Evolutionary conservation across 225 moss, liverwort and hornwort species (phyloP).

Genomic region (Marchantia paleacea): DNA sequence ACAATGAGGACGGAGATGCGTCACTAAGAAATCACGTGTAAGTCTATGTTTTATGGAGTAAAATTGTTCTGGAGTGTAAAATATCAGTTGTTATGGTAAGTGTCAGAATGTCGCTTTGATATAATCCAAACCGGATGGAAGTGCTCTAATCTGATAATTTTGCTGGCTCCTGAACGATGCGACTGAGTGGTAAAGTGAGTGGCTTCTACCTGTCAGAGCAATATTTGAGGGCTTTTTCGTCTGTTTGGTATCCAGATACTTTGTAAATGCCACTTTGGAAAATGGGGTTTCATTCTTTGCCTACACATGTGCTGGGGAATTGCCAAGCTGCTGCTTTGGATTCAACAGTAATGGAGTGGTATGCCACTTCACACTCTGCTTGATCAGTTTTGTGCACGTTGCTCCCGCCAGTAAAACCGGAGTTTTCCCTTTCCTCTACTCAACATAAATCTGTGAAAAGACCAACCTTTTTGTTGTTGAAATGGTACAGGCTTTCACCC

Average conservation of each 20-base stretch:
- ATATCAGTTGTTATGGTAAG: too few species aligned
- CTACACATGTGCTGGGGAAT: slow-evolving; percentile 79
- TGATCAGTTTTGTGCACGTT: neutral
- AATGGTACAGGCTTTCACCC: slow-evolving; percentile 53
- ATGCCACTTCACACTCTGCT: neutral
- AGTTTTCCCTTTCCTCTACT: too few species aligned
- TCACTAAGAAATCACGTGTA: slow-evolving; percentile 63
- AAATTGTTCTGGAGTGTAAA: too few species aligned
- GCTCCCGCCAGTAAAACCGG: too few species aligned
- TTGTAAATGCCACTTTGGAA: slow-evolving; percentile 60
- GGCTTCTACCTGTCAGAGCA: neutral
- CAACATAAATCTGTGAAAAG: neutral
- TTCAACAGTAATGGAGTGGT: slow-evolving; percentile 78
- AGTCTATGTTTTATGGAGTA: too few species aligned
- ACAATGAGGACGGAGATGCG: slow-evolving; percentile 74
- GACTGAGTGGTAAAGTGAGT: neutral
- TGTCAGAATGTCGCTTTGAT: too few species aligned
- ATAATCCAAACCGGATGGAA: too few species aligned
- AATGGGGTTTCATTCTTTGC: slow-evolving; percentile 57
- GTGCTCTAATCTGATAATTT: too few species aligned
- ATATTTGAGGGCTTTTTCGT: neutral
- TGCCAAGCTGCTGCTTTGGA: slow-evolving; percentile 86
- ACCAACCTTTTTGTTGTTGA: neutral
- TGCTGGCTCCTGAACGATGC: too few species aligned
- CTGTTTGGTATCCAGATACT: slow-evolving; percentile 44